phyloP scores from a whole-genome alignment of 495 filamentous ascomycete species.

The Cetradonia linearis region DNA sequence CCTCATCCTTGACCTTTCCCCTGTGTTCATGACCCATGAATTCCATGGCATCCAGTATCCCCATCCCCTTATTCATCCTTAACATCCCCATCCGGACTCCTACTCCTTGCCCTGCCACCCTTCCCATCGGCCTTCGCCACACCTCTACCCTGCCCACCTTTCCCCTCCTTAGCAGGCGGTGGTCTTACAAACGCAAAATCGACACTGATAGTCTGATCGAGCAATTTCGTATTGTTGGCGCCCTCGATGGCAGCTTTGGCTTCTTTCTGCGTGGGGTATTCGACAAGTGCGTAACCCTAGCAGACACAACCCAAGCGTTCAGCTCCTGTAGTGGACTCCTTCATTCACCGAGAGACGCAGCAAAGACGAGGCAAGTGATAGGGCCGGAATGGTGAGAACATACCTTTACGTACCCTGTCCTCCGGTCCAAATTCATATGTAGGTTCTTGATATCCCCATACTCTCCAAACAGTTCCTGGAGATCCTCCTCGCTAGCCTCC shows the following conservation, averaged over 20 bases:
- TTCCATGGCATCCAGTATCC: too few relatives aligned
- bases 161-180: slow-evolving; percentile 52
- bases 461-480: slow-evolving; percentile 90
- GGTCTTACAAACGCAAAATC: slow-evolving; percentile 97
- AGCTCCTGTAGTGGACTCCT: not conserved
- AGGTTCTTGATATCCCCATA: slow-evolving; percentile 97
- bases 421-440: slow-evolving; percentile 85
- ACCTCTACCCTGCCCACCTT: slow-evolving; percentile 40
- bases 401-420: slow-evolving; percentile 98
- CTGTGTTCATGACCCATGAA: not conserved
- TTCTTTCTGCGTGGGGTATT: slow-evolving; percentile 81
- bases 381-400: slow-evolving; percentile 15
- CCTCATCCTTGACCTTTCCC: not conserved
- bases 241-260: slow-evolving; percentile 78
- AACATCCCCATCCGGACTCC: slow-evolving; percentile 29
- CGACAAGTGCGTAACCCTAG: slow-evolving; percentile 87
- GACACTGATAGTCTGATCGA: slow-evolving; percentile 84
- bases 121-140: slow-evolving; percentile 38
- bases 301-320: not conserved
- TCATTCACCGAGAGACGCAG: not conserved
- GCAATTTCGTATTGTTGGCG: slow-evolving; percentile 67
- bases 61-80: slow-evolving; percentile 15
- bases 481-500: slow-evolving; percentile 90
- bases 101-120: slow-evolving; percentile 50
- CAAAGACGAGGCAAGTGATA: too few relatives aligned